Percentiles rank a stretch among this genome's conserved stretches.
These are phyloP conservation scores for Tuber melanosporum DNA, from an alignment of 495 filamentous ascomycete genomes.

Conservation along the genomic window DNA sequence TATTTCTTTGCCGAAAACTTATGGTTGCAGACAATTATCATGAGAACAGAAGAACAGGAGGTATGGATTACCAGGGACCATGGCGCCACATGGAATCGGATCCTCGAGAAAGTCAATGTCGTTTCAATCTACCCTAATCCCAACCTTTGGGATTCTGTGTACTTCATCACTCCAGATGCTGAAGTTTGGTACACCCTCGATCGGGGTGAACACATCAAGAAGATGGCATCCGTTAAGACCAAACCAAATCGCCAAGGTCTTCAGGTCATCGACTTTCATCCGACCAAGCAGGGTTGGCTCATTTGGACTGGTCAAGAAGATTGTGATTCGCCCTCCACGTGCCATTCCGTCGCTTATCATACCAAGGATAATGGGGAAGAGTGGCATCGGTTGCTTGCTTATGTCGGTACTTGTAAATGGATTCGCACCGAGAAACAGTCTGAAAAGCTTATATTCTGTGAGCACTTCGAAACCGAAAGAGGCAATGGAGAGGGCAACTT, in stretches of 20 bases:
- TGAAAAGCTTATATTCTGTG: conserved; percentile 71
- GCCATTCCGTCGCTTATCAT: conserved; percentile 63
- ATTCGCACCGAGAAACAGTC: conserved; percentile 60
- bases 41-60: conserved; percentile 59
- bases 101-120: conserved; percentile 58
- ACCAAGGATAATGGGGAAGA: conserved; percentile 66
- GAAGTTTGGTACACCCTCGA: conserved; percentile 73
- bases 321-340: conserved; percentile 50
- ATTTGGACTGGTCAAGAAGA: conserved; percentile 75
- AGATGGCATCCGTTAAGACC: conserved; percentile 36
- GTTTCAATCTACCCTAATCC: conserved; percentile 63
- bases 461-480: conserved; percentile 61
- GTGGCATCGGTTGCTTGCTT: conserved; percentile 63
- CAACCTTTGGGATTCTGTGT: conserved; percentile 74
- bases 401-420: conserved; percentile 75
- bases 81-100: conserved; percentile 68
- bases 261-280: conserved; percentile 68
- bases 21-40: conserved; percentile 58
- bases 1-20: neutral
- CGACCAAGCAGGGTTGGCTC: conserved; percentile 71
- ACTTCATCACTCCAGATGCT: conserved; percentile 64
- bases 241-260: conserved; percentile 41
- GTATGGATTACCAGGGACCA: conserved; percentile 72
- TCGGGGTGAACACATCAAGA: conserved; percentile 55
- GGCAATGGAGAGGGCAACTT: conserved; percentile 23